Percentiles rank a stretch among this genome's conserved stretches.
Conservation (phyloP, 139 green algal species). For the Spirogloea muscicola region DNA sequence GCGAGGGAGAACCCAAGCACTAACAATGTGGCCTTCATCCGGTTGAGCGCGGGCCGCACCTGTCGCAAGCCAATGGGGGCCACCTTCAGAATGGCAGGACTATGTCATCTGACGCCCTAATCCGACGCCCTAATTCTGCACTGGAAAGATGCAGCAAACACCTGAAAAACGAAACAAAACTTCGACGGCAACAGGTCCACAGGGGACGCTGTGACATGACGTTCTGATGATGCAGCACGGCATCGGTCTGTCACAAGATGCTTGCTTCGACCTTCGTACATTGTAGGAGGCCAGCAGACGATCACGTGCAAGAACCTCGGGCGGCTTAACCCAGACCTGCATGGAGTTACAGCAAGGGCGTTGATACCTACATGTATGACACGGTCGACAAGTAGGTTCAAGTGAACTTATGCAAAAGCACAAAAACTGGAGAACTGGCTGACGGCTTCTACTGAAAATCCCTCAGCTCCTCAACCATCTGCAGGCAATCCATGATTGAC, state of each 20-base stretch:
- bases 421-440: neutral
- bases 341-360: conserved; percentile 63
- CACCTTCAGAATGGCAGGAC: neutral
- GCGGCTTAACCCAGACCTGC: conserved; percentile 76
- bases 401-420: neutral
- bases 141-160: neutral
- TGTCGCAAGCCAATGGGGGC: conserved; percentile 4
- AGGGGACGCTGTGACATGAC: neutral
- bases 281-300: conserved; percentile 69
- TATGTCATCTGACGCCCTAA: conserved; percentile 1
- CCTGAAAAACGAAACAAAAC: neutral
- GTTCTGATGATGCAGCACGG: too few relatives aligned
- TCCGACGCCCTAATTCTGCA: neutral
- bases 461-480: neutral
- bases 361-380: neutral
- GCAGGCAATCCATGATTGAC: neutral
- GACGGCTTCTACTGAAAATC: neutral
- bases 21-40: conserved; percentile 59
- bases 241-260: too few relatives aligned
- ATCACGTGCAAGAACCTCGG: conserved; percentile 77
- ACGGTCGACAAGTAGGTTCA: neutral
- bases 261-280: too few relatives aligned
- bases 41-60: conserved; percentile 51
- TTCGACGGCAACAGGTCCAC: neutral
- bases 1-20: conserved; percentile 33